Conservation (phyloP, 169 alveolate genomes). For the Blepharisma undulans region DNA sequence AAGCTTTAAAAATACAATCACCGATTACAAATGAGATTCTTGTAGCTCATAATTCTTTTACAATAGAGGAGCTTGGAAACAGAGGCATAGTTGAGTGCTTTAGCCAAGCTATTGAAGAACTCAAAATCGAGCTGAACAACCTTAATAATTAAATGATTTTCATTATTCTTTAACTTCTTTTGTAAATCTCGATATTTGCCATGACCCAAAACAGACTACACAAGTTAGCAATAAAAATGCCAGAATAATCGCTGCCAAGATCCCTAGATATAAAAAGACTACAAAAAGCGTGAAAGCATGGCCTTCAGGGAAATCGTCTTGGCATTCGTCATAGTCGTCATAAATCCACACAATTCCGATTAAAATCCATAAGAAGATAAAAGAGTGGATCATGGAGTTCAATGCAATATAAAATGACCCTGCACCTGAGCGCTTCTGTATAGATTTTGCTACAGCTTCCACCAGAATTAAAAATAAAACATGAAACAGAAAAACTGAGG, state of each 20-base stretch:
- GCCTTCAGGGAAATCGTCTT: constrained; percentile 16
- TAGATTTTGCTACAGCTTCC: background rate
- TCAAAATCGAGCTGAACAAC: constrained; percentile 36
- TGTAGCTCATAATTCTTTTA: constrained; percentile 49
- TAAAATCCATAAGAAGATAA: constrained; percentile 23
- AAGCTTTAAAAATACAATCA: constrained; percentile 54
- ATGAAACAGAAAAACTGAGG: constrained; percentile 1
- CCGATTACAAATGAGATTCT: background rate
- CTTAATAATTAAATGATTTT: background rate
- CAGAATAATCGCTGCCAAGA: background rate
- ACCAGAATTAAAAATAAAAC: background rate
- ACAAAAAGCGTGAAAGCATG: background rate
- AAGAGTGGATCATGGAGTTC: background rate
- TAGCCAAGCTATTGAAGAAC: constrained; percentile 60
- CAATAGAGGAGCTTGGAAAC: constrained; percentile 63
- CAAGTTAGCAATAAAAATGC: background rate
- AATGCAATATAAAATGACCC: background rate
- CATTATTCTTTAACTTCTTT: background rate
- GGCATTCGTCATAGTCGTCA: constrained; percentile 9
- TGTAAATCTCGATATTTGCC: background rate
- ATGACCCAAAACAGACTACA: constrained; percentile 20
- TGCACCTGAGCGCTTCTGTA: background rate
- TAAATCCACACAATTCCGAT: constrained; percentile 4
- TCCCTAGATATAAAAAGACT: background rate
- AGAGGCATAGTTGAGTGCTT: constrained; percentile 66